Evolutionary conservation across 352 stramenopile species (phyloP), one percentile per base, ranked within the genome.

Genomic region (Pythium sp.): DNA sequence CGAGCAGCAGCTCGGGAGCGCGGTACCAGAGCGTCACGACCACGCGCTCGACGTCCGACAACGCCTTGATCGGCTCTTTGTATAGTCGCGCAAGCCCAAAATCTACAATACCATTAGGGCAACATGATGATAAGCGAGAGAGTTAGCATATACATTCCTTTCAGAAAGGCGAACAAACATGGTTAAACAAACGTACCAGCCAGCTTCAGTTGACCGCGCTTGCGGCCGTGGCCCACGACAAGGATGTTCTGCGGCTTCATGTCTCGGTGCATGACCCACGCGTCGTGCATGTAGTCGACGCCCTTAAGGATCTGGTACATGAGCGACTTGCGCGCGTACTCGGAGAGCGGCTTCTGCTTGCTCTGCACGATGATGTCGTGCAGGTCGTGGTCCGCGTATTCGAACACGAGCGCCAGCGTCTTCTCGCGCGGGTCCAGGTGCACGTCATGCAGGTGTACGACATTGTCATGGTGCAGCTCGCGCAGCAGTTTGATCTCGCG

Each of bases 21-120:
- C 96, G 86, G 67, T 99, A 99, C 97, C 95, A 98, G 5, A 99
- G 81, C 32, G 95, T 99, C 61, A 99, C 97, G 20, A 99, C 97
- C 53, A 98, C 86, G 24, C 88, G 82, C 72, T 96, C 89, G 8
- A 96, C 89, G 62, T 96, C 89, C 43, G 89, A 92, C 4, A 97
- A 80, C 34, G 88, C 86, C 63, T 96, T 95, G 66, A 96, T 92
- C 5, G 90, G 90, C 69, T 96, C 87, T 60, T 91, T 92, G 76
- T 95, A 97, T 34, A 95, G 80, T 12, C 90, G 84, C n/a, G 90
- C 89, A 2, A 97, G 73, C 7, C 90, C 90, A 47, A 97, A 93
- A 74, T 97, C 90, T 86, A 1, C 28, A 59, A 18, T 26, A 18
- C 22, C 6, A 26, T 41, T 71, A 3, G 15, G 6, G 6, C 6